These are phyloP conservation scores for Arabidopsis hybrid DNA, from an alignment of 441 rosid genomes.

Conservation along the genomic window DNA sequence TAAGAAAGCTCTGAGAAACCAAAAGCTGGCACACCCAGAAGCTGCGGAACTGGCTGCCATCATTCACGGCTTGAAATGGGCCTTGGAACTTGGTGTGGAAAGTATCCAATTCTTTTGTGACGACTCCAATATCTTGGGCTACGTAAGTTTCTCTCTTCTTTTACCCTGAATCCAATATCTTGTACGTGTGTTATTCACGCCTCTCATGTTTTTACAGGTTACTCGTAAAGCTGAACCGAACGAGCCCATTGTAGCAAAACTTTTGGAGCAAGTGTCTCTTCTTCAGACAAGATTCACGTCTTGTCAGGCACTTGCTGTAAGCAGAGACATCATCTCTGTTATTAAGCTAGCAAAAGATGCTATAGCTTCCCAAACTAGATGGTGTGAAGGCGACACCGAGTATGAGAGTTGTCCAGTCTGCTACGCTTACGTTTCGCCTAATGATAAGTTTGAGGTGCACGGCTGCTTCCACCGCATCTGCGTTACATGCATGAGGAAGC, in stretches of 20 bases:
- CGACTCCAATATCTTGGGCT: background rate
- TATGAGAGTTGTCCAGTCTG: background rate
- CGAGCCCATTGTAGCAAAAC: background rate
- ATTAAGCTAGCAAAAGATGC: background rate
- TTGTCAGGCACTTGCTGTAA: background rate
- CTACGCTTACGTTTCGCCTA: constrained; percentile 6
- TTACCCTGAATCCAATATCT: background rate
- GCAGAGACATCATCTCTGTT: background rate
- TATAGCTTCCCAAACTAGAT: background rate
- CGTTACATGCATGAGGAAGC: constrained; percentile 14
- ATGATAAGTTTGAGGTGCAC: constrained; percentile 9
- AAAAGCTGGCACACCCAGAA: background rate
- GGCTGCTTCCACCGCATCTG: constrained; percentile 28
- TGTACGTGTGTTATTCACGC: background rate
- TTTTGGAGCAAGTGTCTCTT: background rate
- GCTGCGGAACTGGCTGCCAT: constrained; percentile 1
- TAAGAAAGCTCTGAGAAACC: background rate
- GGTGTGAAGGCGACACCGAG: background rate
- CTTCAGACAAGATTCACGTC: background rate
- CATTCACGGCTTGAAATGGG: background rate
- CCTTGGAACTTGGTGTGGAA: constrained; percentile 10
- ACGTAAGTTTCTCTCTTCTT: background rate
- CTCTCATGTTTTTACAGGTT: background rate
- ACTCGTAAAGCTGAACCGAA: background rate
- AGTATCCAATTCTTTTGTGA: background rate